Conservation (phyloP, 2,329 filamentous ascomycete genomes). For the Fusarium sublunatum region DNA sequence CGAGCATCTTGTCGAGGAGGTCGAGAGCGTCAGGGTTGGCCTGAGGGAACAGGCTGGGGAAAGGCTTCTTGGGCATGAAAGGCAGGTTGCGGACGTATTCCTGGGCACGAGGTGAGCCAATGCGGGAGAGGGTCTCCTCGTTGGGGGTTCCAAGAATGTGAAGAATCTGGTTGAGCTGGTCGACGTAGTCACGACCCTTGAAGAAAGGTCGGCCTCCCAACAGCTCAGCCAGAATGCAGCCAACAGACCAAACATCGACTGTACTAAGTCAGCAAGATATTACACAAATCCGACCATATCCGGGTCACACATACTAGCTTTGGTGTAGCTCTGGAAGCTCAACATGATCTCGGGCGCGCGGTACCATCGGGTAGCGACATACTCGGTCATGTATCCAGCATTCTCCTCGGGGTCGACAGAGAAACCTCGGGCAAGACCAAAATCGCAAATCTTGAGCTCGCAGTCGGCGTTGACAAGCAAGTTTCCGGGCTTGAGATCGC, state of each 20-base stretch:
- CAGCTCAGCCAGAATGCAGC: conserved; percentile 95
- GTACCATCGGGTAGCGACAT: conserved; percentile 97
- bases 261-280: conserved; percentile 23
- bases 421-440: conserved; percentile 95
- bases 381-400: conserved; percentile 99
- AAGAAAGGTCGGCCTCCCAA: conserved; percentile 97
- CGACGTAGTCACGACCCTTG: conserved; percentile 98
- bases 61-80: conserved; percentile 92
- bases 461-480: conserved; percentile 98
- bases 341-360: conserved; percentile 98
- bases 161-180: conserved; percentile 98
- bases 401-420: conserved; percentile 98
- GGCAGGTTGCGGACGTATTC: conserved; percentile 98
- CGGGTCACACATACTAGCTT: conserved; percentile 84
- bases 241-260: conserved; percentile 99
- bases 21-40: conserved; percentile 97
- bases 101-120: conserved; percentile 94
- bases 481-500: conserved; percentile 97
- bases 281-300: neutral
- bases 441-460: conserved; percentile 99
- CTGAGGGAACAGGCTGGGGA: conserved; percentile 88
- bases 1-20: conserved; percentile 95
- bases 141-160: conserved; percentile 97
- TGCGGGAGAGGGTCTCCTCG: conserved; percentile 91
- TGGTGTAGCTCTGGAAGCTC: conserved; percentile 99